These are phyloP conservation scores for Ophiostoma montium DNA, from an alignment of 2,329 filamentous ascomycete species.

Conservation along the genomic window DNA sequence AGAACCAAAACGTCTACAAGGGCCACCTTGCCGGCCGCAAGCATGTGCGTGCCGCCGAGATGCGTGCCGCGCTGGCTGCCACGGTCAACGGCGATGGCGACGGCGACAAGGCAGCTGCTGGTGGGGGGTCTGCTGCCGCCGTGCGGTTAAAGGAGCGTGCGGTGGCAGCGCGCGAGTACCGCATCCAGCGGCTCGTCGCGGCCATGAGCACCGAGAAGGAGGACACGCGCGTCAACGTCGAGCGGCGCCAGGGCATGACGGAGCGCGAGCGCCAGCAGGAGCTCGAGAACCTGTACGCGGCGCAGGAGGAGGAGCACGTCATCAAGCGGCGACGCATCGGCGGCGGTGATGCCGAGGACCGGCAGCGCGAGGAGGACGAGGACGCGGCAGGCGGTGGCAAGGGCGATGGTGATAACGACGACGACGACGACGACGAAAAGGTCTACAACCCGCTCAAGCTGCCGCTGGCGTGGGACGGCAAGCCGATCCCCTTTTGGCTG, in stretches of 20 bases:
- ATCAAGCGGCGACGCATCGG: conserved; percentile 1
- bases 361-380: conserved; percentile 38
- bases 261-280: conserved; percentile 91
- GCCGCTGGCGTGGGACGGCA: conserved; percentile 93
- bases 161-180: conserved; percentile 77
- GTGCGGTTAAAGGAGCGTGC: conserved; percentile 59
- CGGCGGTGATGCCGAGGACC: conserved; percentile 15
- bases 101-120: conserved; percentile 15
- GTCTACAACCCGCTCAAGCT: conserved; percentile 96
- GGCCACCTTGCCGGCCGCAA: conserved; percentile 83
- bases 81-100: conserved; percentile 16
- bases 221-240: conserved; percentile 87
- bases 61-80: conserved; percentile 25
- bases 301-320: conserved; percentile 30
- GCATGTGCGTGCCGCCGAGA: conserved; percentile 71
- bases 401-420: conserved; percentile 18
- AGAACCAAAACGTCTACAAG: conserved; percentile 89
- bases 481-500: conserved; percentile 97
- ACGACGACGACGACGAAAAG: conserved; percentile 67
- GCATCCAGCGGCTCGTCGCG: conserved; percentile 63
- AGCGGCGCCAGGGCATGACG: conserved; percentile 94
- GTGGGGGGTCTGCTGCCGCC: conserved; percentile 38
- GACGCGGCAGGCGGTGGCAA: conserved; percentile 39
- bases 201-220: conserved; percentile 77
- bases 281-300: conserved; percentile 62